Conservation (phyloP, 225 moss, liverwort and hornwort genomes). For the Ulota crispa region DNA sequence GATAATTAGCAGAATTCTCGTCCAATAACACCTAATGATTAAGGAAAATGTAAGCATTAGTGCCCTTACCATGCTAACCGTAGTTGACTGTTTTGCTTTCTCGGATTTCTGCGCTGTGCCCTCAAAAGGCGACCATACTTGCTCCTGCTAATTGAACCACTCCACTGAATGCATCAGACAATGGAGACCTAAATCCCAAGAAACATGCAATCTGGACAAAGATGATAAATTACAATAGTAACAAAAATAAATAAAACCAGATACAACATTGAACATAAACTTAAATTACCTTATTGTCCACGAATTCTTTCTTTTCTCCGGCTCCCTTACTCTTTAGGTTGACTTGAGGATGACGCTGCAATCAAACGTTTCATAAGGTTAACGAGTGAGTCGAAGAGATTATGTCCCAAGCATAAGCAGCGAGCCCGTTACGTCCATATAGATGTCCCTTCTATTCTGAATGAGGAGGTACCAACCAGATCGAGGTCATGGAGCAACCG, state of each 20-base stretch:
- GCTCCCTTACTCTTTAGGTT: conserved; percentile 32
- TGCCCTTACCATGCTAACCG: conserved; percentile 28
- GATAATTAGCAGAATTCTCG: background rate
- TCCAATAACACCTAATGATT: background rate
- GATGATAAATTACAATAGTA: background rate
- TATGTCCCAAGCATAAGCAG: background rate
- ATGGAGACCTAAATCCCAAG: background rate
- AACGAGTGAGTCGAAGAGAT: conserved; percentile 2
- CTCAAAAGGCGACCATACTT: conserved; percentile 62
- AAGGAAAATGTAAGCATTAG: background rate
- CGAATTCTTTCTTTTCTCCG: conserved; percentile 38
- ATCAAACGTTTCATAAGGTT: conserved; percentile 15
- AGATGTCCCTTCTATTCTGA: background rate
- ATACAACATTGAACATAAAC: background rate
- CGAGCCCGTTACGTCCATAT: background rate
- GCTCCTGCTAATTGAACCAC: conserved; percentile 39
- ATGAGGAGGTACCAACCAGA: conserved; percentile 37
- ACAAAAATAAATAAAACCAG: background rate
- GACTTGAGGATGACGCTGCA: conserved; percentile 65
- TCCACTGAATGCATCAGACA: conserved; percentile 12
- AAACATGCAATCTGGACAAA: background rate
- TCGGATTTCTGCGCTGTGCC: conserved; percentile 21
- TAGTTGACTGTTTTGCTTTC: conserved; percentile 12
- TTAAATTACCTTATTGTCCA: conserved; percentile 45
- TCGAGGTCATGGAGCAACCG: conserved; percentile 63